These are phyloP conservation scores for Salix udensis DNA, from an alignment of 345 rosid species.

Conservation along the genomic window DNA sequence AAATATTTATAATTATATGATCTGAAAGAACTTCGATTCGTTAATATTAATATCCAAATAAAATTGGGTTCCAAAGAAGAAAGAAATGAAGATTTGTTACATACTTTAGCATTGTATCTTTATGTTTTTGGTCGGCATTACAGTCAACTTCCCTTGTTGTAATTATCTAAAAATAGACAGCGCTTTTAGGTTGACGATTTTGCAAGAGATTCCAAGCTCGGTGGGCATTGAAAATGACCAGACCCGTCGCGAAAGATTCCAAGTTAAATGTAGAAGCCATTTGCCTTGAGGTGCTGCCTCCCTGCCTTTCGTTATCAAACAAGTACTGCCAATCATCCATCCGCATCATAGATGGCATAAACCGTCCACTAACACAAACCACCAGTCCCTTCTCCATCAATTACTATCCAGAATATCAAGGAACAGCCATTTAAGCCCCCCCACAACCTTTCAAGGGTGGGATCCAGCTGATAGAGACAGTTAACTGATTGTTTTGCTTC, in stretches of 20 bases:
- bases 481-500: not conserved
- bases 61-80: too few relatives aligned
- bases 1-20: too few relatives aligned
- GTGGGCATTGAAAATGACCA: not conserved
- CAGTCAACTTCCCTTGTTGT: not conserved
- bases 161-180: not conserved
- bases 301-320: not conserved
- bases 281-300: not conserved
- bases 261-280: too few relatives aligned
- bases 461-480: not conserved
- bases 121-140: not conserved
- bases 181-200: not conserved
- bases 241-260: not conserved
- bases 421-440: not conserved
- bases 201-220: not conserved
- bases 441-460: not conserved
- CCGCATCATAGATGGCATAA: not conserved
- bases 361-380: not conserved
- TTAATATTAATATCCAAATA: too few relatives aligned
- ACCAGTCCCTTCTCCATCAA: not conserved
- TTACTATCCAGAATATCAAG: not conserved
- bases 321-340: not conserved
- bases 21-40: too few relatives aligned
- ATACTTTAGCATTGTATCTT: too few relatives aligned
- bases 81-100: too few relatives aligned